Evolutionary conservation across 2,329 filamentous ascomycete genomes (phyloP), one percentile per base, ranked within the genome.

Genomic region (Acrocalymma vagum): DNA sequence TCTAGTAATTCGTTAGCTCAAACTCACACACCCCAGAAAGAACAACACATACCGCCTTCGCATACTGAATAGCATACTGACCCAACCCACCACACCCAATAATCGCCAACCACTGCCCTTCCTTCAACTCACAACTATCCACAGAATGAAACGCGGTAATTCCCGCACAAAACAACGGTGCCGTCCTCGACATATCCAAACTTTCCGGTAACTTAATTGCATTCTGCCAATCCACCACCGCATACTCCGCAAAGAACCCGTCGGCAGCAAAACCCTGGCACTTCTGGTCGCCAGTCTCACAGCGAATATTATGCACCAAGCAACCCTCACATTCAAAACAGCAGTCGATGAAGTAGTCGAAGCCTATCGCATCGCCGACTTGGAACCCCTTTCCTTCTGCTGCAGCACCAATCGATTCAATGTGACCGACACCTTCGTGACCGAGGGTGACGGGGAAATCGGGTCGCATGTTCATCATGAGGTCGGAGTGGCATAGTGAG

Each of bases 81-180:
- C 75, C 75, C 11, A 77, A 61, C 9, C 74, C 74, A 13, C 75
- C 75, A 41, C 67, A 70, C 8, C 73, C 73, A 26, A 76, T 63
- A 17, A 77, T 66, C n/a, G 62, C 76, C 20, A 78, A 62, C 62
- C 66, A 72, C 29, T 70, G 51, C 1, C 63, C 68, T 2, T 40
- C 29, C 31, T 65, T 60, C 14, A 67, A 37, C 31, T 65, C 62
- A 33, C 64, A 67, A 25, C 51, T 56, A 17, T 68, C 61, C 2
- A 68, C 59, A 1, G 58, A 57, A 44, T 68, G 60, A 28, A 56
- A 62, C 6, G 63, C 69, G 1, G 77, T 79, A 33, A 79, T 72
- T 1, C 77, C 77, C 1, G 78, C 77, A 48, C 78, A 79, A 51
- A 80, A 77, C 5, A 80, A 50, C 11, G 76, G 72, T 22, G 75